These are phyloP conservation scores for Tilletia caries DNA, from an alignment of 1,284 basidiomycete species.

Conservation along the genomic window DNA sequence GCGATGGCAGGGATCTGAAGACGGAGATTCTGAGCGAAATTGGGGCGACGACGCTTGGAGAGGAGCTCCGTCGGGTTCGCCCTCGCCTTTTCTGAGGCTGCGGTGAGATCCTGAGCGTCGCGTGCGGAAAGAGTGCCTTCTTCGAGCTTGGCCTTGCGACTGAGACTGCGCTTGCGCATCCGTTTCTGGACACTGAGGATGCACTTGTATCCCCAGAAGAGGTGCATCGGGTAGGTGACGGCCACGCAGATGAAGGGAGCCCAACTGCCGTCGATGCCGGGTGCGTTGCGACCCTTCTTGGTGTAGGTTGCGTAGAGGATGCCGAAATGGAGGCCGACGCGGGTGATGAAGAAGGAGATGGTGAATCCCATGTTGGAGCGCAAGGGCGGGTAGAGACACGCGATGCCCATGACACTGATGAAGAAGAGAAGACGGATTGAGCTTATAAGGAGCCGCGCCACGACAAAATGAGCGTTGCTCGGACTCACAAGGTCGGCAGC, in stretches of 20 bases:
- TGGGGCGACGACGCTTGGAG: background rate
- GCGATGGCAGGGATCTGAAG: constrained; percentile 23
- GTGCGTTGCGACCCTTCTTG: constrained; percentile 33
- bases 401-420: constrained; percentile 51
- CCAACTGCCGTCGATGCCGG: constrained; percentile 34
- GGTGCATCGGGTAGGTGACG: constrained; percentile 50
- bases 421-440: no score
- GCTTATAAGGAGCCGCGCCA: no score
- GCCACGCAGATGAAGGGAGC: constrained; percentile 34
- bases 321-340: constrained; percentile 47
- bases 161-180: constrained; percentile 44
- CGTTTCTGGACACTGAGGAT: constrained; percentile 42
- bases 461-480: no score
- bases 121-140: background rate
- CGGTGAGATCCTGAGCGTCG: background rate
- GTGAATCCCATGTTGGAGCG: constrained; percentile 52
- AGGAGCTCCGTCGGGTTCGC: background rate
- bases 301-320: constrained; percentile 34
- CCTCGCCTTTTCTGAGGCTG: background rate
- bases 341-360: constrained; percentile 44
- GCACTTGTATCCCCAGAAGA: constrained; percentile 52
- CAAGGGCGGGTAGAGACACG: constrained; percentile 38
- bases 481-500: constrained; percentile 28
- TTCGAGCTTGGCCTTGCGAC: constrained; percentile 13
- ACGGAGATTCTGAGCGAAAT: background rate